Evolutionary conservation across 2,329 filamentous ascomycete genomes (phyloP).

Genomic region (Ophiosphaerella korrae): DNA sequence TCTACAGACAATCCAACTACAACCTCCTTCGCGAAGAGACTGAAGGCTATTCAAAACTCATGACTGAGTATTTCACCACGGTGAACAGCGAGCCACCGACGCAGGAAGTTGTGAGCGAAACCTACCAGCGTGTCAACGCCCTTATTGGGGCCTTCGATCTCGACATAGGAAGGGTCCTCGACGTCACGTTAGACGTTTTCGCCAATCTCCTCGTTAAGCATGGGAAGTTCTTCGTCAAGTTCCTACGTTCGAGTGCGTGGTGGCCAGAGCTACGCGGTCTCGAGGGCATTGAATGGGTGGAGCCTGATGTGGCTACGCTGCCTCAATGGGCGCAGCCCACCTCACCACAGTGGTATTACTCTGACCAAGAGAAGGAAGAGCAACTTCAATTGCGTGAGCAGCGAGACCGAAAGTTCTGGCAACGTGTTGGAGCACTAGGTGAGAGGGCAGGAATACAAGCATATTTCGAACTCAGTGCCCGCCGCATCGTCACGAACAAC

Average conservation of each 20-base stretch:
- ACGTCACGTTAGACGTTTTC: slow-evolving; percentile 94
- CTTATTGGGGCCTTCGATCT: slow-evolving; percentile 96
- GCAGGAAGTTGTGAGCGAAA: slow-evolving; percentile 77
- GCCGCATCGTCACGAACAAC: slow-evolving; percentile 59
- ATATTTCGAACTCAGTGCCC: slow-evolving; percentile 86
- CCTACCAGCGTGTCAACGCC: slow-evolving; percentile 90
- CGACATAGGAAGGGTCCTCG: slow-evolving; percentile 90
- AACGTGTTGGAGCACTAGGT: slow-evolving; percentile 68
- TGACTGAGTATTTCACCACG: slow-evolving; percentile 93
- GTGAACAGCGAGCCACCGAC: slow-evolving; percentile 75
- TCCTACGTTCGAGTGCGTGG: slow-evolving; percentile 91
- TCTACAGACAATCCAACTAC: slow-evolving; percentile 96
- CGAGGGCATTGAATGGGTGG: slow-evolving; percentile 54
- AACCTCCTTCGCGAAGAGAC: slow-evolving; percentile 94
- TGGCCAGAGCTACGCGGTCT: slow-evolving; percentile 76
- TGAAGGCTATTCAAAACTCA: slow-evolving; percentile 94
- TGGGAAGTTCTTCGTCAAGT: slow-evolving; percentile 91
- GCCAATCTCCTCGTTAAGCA: slow-evolving; percentile 92
- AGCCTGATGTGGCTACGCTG: slow-evolving; percentile 67
- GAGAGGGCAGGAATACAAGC: slow-evolving; percentile 69
- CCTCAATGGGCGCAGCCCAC: slow-evolving; percentile 84
- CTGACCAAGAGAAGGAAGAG: slow-evolving; percentile 69
- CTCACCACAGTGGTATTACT: slow-evolving; percentile 65
- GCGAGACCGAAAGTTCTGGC: slow-evolving; percentile 82
- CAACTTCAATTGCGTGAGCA: slow-evolving; percentile 62